A percentile compares a stretch with the other conserved stretches of the same genome.
Evolutionary conservation across 2,329 filamentous ascomycete species (phyloP).

Genomic region (Curvularia verruculosa): DNA sequence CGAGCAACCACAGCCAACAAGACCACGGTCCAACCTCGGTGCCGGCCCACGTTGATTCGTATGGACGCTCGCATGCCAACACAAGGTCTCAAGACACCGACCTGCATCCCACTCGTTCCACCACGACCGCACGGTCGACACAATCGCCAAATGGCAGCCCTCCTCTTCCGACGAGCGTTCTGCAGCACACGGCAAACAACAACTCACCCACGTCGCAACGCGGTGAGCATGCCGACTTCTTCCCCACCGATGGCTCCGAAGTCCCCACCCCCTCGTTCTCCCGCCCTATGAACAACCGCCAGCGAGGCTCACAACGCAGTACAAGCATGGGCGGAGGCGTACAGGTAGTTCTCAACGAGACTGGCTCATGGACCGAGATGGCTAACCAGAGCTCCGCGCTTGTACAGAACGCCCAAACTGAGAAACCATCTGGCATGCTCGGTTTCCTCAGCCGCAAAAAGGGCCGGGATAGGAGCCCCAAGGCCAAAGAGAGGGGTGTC

Average conservation of each 20-base stretch:
- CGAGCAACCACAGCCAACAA: constrained; percentile 45
- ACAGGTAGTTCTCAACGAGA: constrained; percentile 87
- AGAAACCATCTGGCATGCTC: constrained; percentile 78
- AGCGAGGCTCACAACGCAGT: constrained; percentile 69
- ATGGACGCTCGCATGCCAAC: constrained; percentile 38
- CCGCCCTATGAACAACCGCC: constrained; percentile 53
- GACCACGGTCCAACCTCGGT: constrained; percentile 42
- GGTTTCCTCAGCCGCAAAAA: constrained; percentile 90
- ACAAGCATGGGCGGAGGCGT: constrained; percentile 82
- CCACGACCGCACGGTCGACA: constrained; percentile 49
- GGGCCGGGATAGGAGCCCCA: constrained; percentile 87
- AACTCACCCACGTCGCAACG: constrained; percentile 45
- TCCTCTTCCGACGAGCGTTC: constrained; percentile 44
- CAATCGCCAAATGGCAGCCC: constrained; percentile 57
- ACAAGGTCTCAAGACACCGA: constrained; percentile 48
- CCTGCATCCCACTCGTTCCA: constrained; percentile 45
- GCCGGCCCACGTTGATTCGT: constrained; percentile 41
- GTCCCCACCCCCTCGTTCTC: constrained; percentile 43
- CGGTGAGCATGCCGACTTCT: constrained; percentile 45
- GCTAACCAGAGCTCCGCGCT: constrained; percentile 82
- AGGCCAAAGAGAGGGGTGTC: constrained; percentile 91
- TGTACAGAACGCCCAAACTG: constrained; percentile 49
- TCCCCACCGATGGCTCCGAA: constrained; percentile 41
- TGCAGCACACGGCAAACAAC: constrained; percentile 31
- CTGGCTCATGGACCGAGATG: constrained; percentile 89